Conservation (phyloP, 78 protist genomes). For the Polysphondylium violaceum region DNA sequence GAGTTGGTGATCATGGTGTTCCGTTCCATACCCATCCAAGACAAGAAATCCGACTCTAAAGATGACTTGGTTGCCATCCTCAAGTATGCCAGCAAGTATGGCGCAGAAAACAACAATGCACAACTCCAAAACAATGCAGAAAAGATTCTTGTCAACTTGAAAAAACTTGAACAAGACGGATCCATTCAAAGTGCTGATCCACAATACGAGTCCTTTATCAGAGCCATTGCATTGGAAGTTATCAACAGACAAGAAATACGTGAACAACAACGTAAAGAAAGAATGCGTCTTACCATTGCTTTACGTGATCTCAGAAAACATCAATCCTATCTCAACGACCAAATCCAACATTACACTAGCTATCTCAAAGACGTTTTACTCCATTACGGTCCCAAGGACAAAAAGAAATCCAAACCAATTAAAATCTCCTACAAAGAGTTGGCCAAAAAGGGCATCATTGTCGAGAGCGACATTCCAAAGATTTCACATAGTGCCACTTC, state of each 20-base stretch:
- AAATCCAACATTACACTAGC: constrained; percentile 56
- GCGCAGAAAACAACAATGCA: background rate
- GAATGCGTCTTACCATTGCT: constrained; percentile 77
- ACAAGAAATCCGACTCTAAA: constrained; percentile 1
- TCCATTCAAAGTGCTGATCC: constrained; percentile 2
- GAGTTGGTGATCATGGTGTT: constrained; percentile 59
- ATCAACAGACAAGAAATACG: constrained; percentile 81
- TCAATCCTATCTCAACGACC: constrained; percentile 76
- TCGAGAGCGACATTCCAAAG: constrained; percentile 78
- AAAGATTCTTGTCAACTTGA: constrained; percentile 44
- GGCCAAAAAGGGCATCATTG: constrained; percentile 76
- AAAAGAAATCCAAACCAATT: constrained; percentile 37
- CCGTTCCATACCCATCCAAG: constrained; percentile 59
- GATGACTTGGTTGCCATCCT: constrained; percentile 48
- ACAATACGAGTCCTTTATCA: constrained; percentile 52
- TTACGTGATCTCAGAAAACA: constrained; percentile 63
- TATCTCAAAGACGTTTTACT: constrained; percentile 71
- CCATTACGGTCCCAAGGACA: constrained; percentile 54
- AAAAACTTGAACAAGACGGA: constrained; percentile 73
- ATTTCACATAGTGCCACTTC: constrained; percentile 38
- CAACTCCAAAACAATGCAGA: constrained; percentile 38
- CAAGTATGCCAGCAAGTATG: constrained; percentile 36
- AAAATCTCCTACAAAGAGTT: constrained; percentile 76
- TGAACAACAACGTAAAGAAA: constrained; percentile 82
- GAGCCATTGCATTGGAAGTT: constrained; percentile 69